Conservation (phyloP, 305 asterid species). For the Solanum aculeatissimum region DNA sequence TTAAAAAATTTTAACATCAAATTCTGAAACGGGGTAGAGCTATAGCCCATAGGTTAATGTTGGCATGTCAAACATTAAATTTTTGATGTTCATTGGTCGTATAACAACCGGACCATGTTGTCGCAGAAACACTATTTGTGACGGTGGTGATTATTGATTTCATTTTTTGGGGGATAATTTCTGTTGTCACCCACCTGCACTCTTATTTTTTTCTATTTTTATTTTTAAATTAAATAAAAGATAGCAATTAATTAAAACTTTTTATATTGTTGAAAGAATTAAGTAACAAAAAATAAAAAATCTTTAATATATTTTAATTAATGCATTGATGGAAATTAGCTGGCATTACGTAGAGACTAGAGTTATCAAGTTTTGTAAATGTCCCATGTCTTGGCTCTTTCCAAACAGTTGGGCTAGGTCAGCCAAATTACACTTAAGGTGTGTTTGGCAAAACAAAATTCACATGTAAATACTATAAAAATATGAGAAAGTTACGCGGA, state of each 20-base stretch:
- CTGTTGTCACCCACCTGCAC: not conserved
- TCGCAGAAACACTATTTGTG: not conserved
- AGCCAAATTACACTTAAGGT: not conserved
- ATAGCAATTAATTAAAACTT: not conserved
- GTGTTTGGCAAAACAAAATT: not conserved
- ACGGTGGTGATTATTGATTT: not conserved
- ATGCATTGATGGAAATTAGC: not conserved
- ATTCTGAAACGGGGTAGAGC: not conserved
- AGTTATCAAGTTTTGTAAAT: not conserved
- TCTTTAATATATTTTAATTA: not conserved
- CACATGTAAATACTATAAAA: too few relatives aligned
- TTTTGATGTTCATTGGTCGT: not conserved
- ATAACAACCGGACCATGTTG: slow-evolving; percentile 5
- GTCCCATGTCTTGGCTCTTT: not conserved
- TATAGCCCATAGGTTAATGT: not conserved
- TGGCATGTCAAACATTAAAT: not conserved
- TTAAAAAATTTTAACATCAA: not conserved
- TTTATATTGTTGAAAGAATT: not conserved
- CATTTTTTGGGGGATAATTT: not conserved
- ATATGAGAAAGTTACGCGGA: too few relatives aligned
- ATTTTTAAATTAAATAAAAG: not conserved
- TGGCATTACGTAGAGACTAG: not conserved
- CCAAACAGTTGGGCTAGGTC: not conserved
- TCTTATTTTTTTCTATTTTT: not conserved
- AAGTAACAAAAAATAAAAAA: not conserved